Base-by-base conservation (phyloP, 2,329 filamentous ascomycete species). In the Fusarium tupiense region DNA sequence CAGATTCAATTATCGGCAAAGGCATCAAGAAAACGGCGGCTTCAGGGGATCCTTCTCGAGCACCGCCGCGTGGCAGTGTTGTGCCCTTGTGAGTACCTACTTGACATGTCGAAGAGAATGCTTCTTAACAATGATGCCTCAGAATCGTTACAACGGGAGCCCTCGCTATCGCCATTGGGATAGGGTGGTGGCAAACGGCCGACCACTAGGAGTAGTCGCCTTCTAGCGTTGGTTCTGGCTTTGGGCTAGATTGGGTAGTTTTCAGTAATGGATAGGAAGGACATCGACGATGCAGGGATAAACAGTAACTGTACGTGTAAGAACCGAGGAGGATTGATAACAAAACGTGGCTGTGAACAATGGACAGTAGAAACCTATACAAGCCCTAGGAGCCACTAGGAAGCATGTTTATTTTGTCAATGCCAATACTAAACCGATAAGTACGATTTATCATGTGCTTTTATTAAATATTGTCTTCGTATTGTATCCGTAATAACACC, bases 61-160 rank as follows among this genome's bases (percentile, higher is more conserved):
- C 29, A 33, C 61, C 71, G 20, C 46, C 67, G 17, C 59, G 67
- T 40, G 63, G 67, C 59, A 74, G 40, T 40, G 46, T 74, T 37
- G 49, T 74, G 9, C 74, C 72, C n/a, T 68, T 76, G 76, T 78
- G 53, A 66, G 75, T 65, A n/a, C 17, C 43, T 35, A 52, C 22
- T 19, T 33, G 33, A 22, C 31, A n/a, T 20, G 14, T 13, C 14
- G 35, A 8, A 33, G 38, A 19, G 29, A 56, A 29, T 35, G 29
- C 24, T 14, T 29, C 71, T 79, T 79, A 43, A 79, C 50, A 50
- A 38, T 22, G 14, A 33, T 22, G 38, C 29, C 14, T 33, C 35
- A 80, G 78, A 67, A 64, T 78, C 20, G 38, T 79, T 46, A 75
- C 78, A 52, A 69, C 78, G 13, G 77, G 78, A n/a, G 71, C 72